Conservation (phyloP, 2,329 filamentous ascomycete species). For the Fusarium sarcochroum region DNA sequence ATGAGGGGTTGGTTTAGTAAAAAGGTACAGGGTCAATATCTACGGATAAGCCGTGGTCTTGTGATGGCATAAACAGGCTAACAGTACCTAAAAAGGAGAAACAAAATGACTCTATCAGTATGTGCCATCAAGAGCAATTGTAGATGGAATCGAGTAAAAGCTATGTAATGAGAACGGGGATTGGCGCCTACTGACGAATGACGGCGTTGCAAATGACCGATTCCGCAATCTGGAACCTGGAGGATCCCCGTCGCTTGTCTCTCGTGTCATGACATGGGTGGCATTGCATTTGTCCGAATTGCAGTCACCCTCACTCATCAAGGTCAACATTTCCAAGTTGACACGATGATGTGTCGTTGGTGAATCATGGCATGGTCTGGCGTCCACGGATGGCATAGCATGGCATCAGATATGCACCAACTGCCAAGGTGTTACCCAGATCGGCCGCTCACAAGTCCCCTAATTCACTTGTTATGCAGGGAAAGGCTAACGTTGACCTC, state of each 20-base stretch:
- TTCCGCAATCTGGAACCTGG: constrained; percentile 41
- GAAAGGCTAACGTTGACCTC: constrained; percentile 31
- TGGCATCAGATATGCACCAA: constrained; percentile 25
- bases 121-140: constrained; percentile 17
- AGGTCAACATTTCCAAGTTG: not conserved
- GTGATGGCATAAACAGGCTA: constrained; percentile 41
- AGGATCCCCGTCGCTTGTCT: constrained; percentile 29
- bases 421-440: constrained; percentile 29
- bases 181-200: constrained; percentile 48
- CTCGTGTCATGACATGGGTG: constrained; percentile 39
- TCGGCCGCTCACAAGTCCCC: constrained; percentile 24
- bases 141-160: constrained; percentile 51
- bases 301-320: not conserved
- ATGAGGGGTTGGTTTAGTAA: constrained; percentile 45
- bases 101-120: constrained; percentile 25
- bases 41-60: constrained; percentile 46
- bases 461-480: constrained; percentile 27
- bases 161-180: constrained; percentile 49
- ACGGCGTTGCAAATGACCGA: constrained; percentile 32
- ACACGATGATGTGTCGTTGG: not conserved
- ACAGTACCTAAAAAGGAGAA: constrained; percentile 37
- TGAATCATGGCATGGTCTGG: not conserved
- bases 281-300: constrained; percentile 23
- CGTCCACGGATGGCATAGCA: no score
- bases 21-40: constrained; percentile 21